phyloP scores from a whole-genome alignment of 2,329 filamentous ascomycete genomes.

The Amylocarpus encephaloides region DNA sequence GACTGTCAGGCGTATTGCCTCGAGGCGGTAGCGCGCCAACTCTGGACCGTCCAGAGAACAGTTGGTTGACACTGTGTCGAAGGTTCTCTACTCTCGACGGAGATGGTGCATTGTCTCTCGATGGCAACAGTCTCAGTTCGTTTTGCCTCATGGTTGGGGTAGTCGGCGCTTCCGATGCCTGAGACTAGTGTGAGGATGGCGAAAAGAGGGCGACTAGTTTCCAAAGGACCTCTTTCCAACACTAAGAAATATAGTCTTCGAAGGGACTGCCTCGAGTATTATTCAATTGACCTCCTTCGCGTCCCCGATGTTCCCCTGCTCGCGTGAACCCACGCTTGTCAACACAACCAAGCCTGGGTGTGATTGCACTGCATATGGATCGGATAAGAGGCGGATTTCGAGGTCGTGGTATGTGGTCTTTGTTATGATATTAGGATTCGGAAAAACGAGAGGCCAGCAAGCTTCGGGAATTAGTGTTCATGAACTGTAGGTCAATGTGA shows the following conservation, averaged over 20 bases:
- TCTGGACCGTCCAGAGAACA: slow-evolving; percentile 27
- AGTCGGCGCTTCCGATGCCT: slow-evolving; percentile 7
- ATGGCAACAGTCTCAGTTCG: slow-evolving; percentile 13
- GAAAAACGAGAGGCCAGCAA: slow-evolving; percentile 18
- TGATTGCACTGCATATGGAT: slow-evolving; percentile 23
- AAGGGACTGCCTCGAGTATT: slow-evolving; percentile 9
- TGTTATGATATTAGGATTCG: slow-evolving; percentile 19
- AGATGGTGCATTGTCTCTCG: slow-evolving; percentile 5
- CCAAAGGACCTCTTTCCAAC: slow-evolving; percentile 8
- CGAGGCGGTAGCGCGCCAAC: slow-evolving; percentile 14
- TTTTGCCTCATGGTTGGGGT: slow-evolving; percentile 20
- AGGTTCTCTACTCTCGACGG: slow-evolving; percentile 22
- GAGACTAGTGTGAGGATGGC: slow-evolving; percentile 7
- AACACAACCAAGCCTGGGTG: slow-evolving; percentile 22
- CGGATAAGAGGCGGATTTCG: slow-evolving; percentile 14
- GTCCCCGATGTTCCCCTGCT: slow-evolving; percentile 16
- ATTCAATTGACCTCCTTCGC: slow-evolving; percentile 16
- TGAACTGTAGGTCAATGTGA: slow-evolving; percentile 16
- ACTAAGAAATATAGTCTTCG: slow-evolving; percentile 11
- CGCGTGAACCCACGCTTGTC: slow-evolving; percentile 16
- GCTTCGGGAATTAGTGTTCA: slow-evolving; percentile 4
- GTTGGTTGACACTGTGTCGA: slow-evolving; percentile 20
- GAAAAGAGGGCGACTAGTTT: slow-evolving; percentile 3
- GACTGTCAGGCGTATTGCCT: slow-evolving; percentile 31
- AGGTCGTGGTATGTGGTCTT: slow-evolving; percentile 3